These are phyloP conservation scores for Avicennia marina DNA, from an alignment of 257 asterid genomes.

Conservation along the genomic window DNA sequence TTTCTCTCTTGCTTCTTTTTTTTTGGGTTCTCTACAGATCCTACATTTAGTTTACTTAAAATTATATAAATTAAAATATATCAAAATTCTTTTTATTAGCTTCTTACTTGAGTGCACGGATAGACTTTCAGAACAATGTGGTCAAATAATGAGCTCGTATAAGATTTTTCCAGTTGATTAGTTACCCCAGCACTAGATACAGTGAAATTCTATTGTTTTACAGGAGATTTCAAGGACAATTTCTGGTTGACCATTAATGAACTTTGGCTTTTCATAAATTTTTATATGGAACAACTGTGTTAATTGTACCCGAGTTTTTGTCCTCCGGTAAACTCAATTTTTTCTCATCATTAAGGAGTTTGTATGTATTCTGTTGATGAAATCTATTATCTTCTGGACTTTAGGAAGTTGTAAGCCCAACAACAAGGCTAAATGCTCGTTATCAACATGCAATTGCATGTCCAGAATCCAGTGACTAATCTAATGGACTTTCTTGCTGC, in stretches of 20 bases:
- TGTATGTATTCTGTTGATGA: background rate
- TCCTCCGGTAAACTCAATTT: background rate
- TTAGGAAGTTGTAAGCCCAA: background rate
- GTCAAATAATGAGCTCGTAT: background rate
- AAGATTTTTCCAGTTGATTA: background rate
- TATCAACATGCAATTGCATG: background rate
- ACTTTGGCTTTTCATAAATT: background rate
- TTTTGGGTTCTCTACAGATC: too few species aligned
- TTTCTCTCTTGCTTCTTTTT: too few species aligned
- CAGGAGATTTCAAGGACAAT: background rate
- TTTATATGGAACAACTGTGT: background rate
- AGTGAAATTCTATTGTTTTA: background rate
- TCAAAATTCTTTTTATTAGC: background rate
- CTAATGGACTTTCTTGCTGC: constrained; percentile 31
- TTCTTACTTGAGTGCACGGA: background rate
- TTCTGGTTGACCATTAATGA: background rate
- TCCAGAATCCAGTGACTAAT: constrained; percentile 17
- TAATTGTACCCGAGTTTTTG: background rate
- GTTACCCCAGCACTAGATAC: too few species aligned
- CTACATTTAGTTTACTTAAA: too few species aligned
- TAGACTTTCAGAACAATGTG: background rate
- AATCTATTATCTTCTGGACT: background rate
- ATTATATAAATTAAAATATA: background rate
- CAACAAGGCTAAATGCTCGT: background rate
- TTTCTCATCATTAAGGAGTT: background rate